A percentile compares a stretch with the other conserved stretches of the same genome.
phyloP scores from a whole-genome alignment of 495 filamentous ascomycete genomes.

The Xylaria palmicola region DNA sequence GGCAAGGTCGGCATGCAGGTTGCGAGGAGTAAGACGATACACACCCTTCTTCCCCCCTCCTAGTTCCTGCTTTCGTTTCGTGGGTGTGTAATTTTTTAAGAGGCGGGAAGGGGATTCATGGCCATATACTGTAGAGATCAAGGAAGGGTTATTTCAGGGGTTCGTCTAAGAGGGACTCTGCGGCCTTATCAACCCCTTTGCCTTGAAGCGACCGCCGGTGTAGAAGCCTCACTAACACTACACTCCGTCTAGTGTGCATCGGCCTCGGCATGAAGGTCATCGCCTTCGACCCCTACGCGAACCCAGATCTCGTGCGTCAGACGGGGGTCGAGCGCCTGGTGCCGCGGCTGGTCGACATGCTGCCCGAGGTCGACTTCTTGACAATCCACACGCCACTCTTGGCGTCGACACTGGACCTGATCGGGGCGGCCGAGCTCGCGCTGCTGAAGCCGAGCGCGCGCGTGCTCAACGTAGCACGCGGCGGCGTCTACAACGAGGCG shows the following conservation, averaged over 20 bases:
- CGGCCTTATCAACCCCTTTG: neutral
- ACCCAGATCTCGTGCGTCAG: slow-evolving; percentile 54
- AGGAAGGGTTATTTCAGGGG: neutral
- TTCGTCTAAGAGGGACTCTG: neutral
- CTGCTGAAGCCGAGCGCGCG: slow-evolving; percentile 66
- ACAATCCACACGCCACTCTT: slow-evolving; percentile 76
- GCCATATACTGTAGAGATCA: neutral
- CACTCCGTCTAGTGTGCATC: slow-evolving; percentile 48
- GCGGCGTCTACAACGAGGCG: slow-evolving; percentile 72
- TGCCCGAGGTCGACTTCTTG: slow-evolving; percentile 65
- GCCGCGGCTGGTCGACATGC: slow-evolving; percentile 51
- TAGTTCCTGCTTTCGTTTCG: neutral
- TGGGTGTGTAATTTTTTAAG: neutral
- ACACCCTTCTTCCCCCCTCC: neutral
- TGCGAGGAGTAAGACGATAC: slow-evolving; percentile 44
- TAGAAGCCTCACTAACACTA: neutral
- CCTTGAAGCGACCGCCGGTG: no score
- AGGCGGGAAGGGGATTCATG: no score
- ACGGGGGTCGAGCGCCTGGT: slow-evolving; percentile 56
- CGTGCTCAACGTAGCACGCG: slow-evolving; percentile 69
- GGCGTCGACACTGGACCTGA: slow-evolving; percentile 65
- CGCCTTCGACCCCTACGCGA: slow-evolving; percentile 68
- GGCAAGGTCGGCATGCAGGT: slow-evolving; percentile 74
- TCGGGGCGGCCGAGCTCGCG: slow-evolving; percentile 58
- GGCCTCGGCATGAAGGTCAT: slow-evolving; percentile 68